Conservation (phyloP, 352 stramenopile genomes). For the Globisporangium orthogonon region DNA sequence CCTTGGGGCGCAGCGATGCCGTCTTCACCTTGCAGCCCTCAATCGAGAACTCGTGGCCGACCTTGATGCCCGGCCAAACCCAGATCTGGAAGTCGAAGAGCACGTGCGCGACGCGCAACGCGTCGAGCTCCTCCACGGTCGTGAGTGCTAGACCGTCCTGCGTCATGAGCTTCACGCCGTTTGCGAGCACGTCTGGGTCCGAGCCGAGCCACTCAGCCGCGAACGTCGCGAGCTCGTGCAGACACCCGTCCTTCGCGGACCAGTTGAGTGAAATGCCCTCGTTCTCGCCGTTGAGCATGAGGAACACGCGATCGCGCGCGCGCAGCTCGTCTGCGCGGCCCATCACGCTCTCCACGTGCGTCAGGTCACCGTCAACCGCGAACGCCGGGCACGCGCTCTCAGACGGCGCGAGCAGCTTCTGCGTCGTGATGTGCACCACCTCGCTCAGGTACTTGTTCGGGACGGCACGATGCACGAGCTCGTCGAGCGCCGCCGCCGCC, state of each 20-base stretch:
- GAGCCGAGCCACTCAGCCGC: conserved; percentile 31
- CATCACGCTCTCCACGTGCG: conserved; percentile 32
- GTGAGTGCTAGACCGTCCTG: conserved; percentile 40
- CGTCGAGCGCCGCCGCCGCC: not conserved
- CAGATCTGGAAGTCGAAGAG: conserved; percentile 67
- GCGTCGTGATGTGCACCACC: conserved; percentile 36
- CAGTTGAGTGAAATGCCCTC: conserved; percentile 42
- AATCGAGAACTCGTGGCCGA: conserved; percentile 48
- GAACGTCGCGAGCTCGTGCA: conserved; percentile 35
- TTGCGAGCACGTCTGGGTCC: conserved; percentile 37
- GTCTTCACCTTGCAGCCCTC: conserved; percentile 56
- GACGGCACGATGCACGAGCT: conserved; percentile 9
- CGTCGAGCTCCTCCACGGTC: conserved; percentile 24
- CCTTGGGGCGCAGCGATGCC: conserved; percentile 46
- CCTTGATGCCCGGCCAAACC: conserved; percentile 66
- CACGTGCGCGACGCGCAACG: conserved; percentile 50
- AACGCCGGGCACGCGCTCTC: conserved; percentile 20
- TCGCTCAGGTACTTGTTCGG: conserved; percentile 56
- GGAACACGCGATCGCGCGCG: conserved; percentile 32
- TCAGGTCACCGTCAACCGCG: conserved; percentile 19
- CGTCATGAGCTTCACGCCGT: conserved; percentile 58
- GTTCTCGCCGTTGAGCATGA: conserved; percentile 69
- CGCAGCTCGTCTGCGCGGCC: conserved; percentile 23
- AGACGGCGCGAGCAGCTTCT: conserved; percentile 23
- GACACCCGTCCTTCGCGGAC: conserved; percentile 23